Evolutionary conservation across 305 asterid species (phyloP), one percentile per base, ranked within the genome.

Genomic region (Fraxinus ornus): DNA sequence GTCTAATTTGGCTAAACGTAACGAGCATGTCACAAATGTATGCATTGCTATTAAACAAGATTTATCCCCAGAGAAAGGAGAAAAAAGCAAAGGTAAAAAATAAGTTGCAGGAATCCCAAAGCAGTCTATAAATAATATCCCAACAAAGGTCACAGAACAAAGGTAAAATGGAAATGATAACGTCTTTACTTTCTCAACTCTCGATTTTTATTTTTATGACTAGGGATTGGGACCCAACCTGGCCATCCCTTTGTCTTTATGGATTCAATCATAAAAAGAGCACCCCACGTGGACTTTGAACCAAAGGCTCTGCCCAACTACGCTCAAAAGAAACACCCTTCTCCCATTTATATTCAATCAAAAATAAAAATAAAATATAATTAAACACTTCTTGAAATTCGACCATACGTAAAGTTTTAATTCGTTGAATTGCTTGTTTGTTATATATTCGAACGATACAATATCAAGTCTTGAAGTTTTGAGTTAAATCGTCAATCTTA

Each of bases 201-300:
- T 76, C 84, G 60, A 75, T 80, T 85, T 71, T 30, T 71, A 30
- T 30, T 71, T 71, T 81, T 83, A 28, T 87, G 88, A 87, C 88
- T 84, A 86, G 85, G 83, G 76, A 52, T 70, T 85, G 85, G 89
- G 87, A n/a, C 88, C 90, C 88, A 83, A 57, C 80, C 73, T 22
- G 89, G 85, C 83, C 10, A 57, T 87, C 80, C 89, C 87, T 84
- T 32, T 89, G 89, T 86, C 92, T 89, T 89, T 88, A 84, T 88
- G 92, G 92, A 84, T 87, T 84, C 88, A 87, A 87, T 87, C 82
- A 89, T 89, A 84, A 84, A 89, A 89, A 83, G 89, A 86, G 89
- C 88, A 89, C 85, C 90, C 86, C 92, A 89, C 92, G 90, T 89
- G 92, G 90, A 87, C 75, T 87, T 90, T 89, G 90, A 87, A 86